Evolutionary conservation across 2,329 filamentous ascomycete species (phyloP).

Genomic region (Fusarium sp.): DNA sequence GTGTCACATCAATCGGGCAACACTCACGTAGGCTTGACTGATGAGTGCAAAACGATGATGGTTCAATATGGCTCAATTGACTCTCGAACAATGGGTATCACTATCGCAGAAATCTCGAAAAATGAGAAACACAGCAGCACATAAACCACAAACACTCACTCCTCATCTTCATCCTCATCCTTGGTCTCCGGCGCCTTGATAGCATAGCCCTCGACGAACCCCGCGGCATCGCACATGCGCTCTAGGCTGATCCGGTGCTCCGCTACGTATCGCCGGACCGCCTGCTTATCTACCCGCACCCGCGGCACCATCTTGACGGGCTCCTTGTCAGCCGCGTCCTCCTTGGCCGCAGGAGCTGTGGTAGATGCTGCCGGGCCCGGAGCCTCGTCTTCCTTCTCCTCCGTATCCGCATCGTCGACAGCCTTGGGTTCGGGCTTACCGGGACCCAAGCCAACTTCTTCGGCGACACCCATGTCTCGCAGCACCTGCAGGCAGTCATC

Average conservation of each 20-base stretch:
- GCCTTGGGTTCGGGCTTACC: slow-evolving; percentile 46
- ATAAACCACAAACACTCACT: slow-evolving; percentile 14
- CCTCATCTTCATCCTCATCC: slow-evolving; percentile 45
- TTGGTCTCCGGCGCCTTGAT: slow-evolving; percentile 51
- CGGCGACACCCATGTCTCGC: slow-evolving; percentile 77
- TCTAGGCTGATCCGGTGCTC: slow-evolving; percentile 68
- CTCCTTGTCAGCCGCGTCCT: slow-evolving; percentile 42
- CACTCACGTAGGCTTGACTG: neutral
- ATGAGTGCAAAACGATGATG: neutral
- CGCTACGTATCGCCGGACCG: slow-evolving; percentile 71
- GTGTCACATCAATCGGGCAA: neutral
- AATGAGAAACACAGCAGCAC: slow-evolving; percentile 6
- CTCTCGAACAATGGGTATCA: slow-evolving; percentile 37
- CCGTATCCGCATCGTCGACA: slow-evolving; percentile 21
- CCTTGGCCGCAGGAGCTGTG: slow-evolving; percentile 34
- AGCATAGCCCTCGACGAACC: slow-evolving; percentile 75
- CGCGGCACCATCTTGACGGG: slow-evolving; percentile 50
- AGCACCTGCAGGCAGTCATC: slow-evolving; percentile 84
- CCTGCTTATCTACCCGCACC: slow-evolving; percentile 62
- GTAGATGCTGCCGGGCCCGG: slow-evolving; percentile 16
- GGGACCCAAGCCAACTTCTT: slow-evolving; percentile 62
- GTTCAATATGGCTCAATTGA: slow-evolving; percentile 14
- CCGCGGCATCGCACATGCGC: slow-evolving; percentile 73
- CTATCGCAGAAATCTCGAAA: slow-evolving; percentile 32
- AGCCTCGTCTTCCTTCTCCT: slow-evolving; percentile 37